These are phyloP conservation scores for Botrytis byssoidea DNA, from an alignment of 2,329 filamentous ascomycete species.

Conservation along the genomic window DNA sequence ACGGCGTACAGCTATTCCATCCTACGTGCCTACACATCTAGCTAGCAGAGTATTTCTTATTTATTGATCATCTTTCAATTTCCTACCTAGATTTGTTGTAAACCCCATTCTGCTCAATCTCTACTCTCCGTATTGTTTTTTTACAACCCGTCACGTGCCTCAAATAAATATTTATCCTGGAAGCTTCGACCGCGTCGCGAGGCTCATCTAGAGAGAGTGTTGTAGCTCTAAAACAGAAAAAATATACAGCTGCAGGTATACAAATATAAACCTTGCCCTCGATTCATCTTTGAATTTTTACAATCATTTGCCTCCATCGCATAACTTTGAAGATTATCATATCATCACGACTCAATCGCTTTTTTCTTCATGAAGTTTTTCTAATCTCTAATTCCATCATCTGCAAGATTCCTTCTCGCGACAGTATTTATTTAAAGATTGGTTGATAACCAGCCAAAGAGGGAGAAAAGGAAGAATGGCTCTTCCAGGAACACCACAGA, in stretches of 20 bases:
- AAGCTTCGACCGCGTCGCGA: conserved; percentile 25
- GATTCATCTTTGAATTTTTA: conserved; percentile 16
- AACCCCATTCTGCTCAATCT: not conserved
- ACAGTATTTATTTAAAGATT: conserved; percentile 12
- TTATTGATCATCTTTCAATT: not conserved
- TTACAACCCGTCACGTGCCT: conserved; percentile 17
- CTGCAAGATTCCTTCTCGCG: conserved; percentile 25
- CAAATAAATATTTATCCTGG: conserved; percentile 18
- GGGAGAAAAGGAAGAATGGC: conserved; percentile 26
- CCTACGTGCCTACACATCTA: not conserved
- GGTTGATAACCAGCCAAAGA: not conserved
- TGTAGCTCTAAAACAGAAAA: conserved; percentile 17
- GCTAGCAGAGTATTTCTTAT: not conserved
- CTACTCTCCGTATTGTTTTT: not conserved
- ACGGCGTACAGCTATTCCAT: not conserved
- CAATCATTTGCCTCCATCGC: conserved; percentile 7
- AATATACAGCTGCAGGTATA: conserved; percentile 15
- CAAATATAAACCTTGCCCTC: conserved; percentile 11
- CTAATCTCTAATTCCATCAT: conserved; percentile 25
- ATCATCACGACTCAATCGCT: conserved; percentile 15
- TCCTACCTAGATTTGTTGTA: too few species aligned
- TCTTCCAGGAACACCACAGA: conserved; percentile 57
- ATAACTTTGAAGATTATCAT: conserved; percentile 15
- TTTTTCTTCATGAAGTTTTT: conserved; percentile 31
- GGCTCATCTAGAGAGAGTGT: conserved; percentile 21